Conservation (phyloP, 441 rosid species). For the Melastoma candidum region DNA sequence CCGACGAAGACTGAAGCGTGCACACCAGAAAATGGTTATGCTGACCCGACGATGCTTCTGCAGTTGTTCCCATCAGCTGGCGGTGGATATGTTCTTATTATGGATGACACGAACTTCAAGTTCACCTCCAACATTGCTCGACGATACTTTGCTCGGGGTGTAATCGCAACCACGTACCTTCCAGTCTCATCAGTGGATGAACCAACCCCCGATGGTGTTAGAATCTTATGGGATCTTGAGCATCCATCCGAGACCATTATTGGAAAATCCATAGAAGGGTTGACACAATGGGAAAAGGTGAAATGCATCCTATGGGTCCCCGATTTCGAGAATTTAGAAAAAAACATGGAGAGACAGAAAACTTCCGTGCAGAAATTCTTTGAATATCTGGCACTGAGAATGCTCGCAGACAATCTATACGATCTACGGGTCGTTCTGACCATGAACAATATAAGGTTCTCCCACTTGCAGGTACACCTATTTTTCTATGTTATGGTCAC, state of each 20-base stretch:
- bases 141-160: slow-evolving; percentile 39
- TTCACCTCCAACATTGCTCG: slow-evolving; percentile 53
- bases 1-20: slow-evolving; percentile 26
- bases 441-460: slow-evolving; percentile 72
- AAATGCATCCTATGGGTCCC: slow-evolving; percentile 71
- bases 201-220: slow-evolving; percentile 13
- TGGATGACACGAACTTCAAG: slow-evolving; percentile 57
- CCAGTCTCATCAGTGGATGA: slow-evolving; percentile 33
- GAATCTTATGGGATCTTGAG: slow-evolving; percentile 57
- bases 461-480: slow-evolving; percentile 53
- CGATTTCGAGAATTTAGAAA: slow-evolving; percentile 33
- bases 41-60: slow-evolving; percentile 33
- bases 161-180: slow-evolving; percentile 52
- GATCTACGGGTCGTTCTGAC: slow-evolving; percentile 48
- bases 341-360: slow-evolving; percentile 44
- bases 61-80: slow-evolving; percentile 37
- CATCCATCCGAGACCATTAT: slow-evolving; percentile 63
- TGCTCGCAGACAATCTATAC: slow-evolving; percentile 44
- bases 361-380: slow-evolving; percentile 51
- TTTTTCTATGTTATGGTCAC: too few relatives aligned
- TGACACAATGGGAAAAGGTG: slow-evolving; percentile 62
- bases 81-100: slow-evolving; percentile 53
- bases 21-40: slow-evolving; percentile 49
- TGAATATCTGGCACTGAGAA: slow-evolving; percentile 60
- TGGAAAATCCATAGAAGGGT: slow-evolving; percentile 30